Percentiles rank a stretch among this genome's conserved stretches.
Evolutionary conservation across 768 basidiomycete species (phyloP).

Genomic region (Rhizopogon rudus): DNA sequence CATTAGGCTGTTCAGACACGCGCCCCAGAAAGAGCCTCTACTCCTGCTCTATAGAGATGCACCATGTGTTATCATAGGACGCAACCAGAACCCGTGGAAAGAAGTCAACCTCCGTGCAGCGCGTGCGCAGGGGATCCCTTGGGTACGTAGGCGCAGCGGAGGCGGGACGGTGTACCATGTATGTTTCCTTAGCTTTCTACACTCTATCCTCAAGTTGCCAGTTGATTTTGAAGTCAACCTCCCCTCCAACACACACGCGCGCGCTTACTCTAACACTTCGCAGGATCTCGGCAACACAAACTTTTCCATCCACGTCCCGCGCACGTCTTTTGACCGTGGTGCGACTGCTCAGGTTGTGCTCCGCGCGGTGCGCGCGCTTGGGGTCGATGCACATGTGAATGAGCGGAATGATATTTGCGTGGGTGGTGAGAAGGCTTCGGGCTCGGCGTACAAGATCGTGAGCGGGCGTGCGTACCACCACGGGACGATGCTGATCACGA

Average conservation of each 20-base stretch:
- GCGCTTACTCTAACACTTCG: background rate
- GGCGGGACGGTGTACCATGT: conserved; percentile 98
- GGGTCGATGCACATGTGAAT: conserved; percentile 74
- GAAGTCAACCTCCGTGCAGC: conserved; percentile 78
- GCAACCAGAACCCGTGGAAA: conserved; percentile 99
- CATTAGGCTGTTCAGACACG: conserved; percentile 75
- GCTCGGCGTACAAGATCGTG: conserved; percentile 95
- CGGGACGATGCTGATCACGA: conserved; percentile 96
- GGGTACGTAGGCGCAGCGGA: conserved; percentile 83
- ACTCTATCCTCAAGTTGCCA: background rate
- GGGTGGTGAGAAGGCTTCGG: conserved; percentile 86
- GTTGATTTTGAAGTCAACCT: background rate
- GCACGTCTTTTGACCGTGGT: conserved; percentile 73
- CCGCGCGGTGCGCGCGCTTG: conserved; percentile 71
- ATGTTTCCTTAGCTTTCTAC: conserved; percentile 22
- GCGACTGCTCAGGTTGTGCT: conserved; percentile 75
- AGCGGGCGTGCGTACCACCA: conserved; percentile 93
- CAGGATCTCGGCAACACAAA: conserved; percentile 98
- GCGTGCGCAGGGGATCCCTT: conserved; percentile 51
- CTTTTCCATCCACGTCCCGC: conserved; percentile 89
- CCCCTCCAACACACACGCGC: background rate
- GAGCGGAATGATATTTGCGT: conserved; percentile 91
- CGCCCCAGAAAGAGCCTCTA: conserved; percentile 59
- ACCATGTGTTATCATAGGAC: conserved; percentile 89
- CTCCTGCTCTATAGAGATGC: conserved; percentile 84